phyloP scores from a whole-genome alignment of 2,329 filamentous ascomycete species.

The Pseudogymnoascus sp. region DNA sequence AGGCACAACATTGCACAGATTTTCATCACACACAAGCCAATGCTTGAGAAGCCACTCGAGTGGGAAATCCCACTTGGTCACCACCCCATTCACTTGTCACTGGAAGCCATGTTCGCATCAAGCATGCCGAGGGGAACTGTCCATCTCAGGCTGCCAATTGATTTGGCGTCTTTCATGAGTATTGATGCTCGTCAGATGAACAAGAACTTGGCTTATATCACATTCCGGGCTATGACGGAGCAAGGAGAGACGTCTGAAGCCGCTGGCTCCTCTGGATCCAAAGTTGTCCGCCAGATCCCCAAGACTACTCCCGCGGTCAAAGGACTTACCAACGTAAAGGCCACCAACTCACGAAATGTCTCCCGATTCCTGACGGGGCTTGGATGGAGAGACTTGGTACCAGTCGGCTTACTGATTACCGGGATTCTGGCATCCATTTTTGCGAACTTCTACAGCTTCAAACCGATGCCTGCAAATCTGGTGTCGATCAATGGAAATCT shows the following conservation, averaged over 20 bases:
- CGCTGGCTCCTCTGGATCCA: background rate
- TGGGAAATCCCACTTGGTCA: slow-evolving; percentile 32
- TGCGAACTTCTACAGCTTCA: slow-evolving; percentile 29
- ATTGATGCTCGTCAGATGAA: slow-evolving; percentile 48
- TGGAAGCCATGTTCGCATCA: slow-evolving; percentile 31
- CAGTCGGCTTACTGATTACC: background rate
- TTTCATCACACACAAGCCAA: slow-evolving; percentile 40
- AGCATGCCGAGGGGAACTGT: slow-evolving; percentile 12
- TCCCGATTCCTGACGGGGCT: background rate
- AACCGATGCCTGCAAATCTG: slow-evolving; percentile 22
- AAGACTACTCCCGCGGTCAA: background rate
- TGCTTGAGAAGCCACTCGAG: slow-evolving; percentile 30
- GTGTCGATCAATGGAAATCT: slow-evolving; percentile 17
- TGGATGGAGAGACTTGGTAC: background rate
- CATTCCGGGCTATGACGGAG: slow-evolving; percentile 2
- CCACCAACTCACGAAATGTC: background rate
- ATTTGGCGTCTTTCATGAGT: slow-evolving; percentile 42
- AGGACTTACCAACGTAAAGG: background rate
- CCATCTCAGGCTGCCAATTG: slow-evolving; percentile 39
- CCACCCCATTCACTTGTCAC: slow-evolving; percentile 40
- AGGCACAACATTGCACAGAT: slow-evolving; percentile 41
- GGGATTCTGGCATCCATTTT: slow-evolving; percentile 18
- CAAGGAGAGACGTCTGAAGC: background rate
- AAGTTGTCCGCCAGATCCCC: background rate
- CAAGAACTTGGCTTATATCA: slow-evolving; percentile 16